These are phyloP conservation scores for Fusarium sublunatum DNA, from an alignment of 2,329 filamentous ascomycete species.

Conservation along the genomic window DNA sequence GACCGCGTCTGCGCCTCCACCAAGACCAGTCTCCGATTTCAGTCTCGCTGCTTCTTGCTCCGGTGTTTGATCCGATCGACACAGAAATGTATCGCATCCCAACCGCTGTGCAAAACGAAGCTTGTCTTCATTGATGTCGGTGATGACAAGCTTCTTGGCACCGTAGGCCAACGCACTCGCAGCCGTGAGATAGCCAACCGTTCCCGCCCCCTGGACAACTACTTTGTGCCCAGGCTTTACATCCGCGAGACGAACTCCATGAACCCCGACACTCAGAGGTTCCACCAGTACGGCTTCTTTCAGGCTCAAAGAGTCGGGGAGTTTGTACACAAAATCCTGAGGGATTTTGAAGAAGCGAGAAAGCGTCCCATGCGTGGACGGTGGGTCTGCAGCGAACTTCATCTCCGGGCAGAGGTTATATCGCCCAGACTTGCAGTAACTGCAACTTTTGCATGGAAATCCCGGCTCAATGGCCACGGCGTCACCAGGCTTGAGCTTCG, in stretches of 20 bases:
- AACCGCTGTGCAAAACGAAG: slow-evolving; percentile 33
- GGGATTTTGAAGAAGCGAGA: slow-evolving; percentile 86
- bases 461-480: slow-evolving; percentile 93
- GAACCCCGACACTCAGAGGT: slow-evolving; percentile 85
- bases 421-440: slow-evolving; percentile 78
- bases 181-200: slow-evolving; percentile 86
- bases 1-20: slow-evolving; percentile 76
- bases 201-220: slow-evolving; percentile 88
- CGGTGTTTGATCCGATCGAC: neutral
- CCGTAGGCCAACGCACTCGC: slow-evolving; percentile 86
- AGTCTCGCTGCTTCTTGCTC: slow-evolving; percentile 26
- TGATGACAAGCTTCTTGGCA: slow-evolving; percentile 64
- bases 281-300: slow-evolving; percentile 92
- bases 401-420: slow-evolving; percentile 93
- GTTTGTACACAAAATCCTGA: slow-evolving; percentile 90
- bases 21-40: slow-evolving; percentile 50
- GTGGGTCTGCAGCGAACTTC: slow-evolving; percentile 93
- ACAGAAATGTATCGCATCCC: slow-evolving; percentile 9
- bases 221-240: slow-evolving; percentile 79
- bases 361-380: slow-evolving; percentile 82
- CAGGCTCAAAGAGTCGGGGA: slow-evolving; percentile 78
- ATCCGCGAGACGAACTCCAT: slow-evolving; percentile 79
- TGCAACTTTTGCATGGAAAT: slow-evolving; percentile 82
- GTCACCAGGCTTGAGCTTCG: slow-evolving; percentile 75
- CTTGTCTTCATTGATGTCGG: slow-evolving; percentile 35